Percentiles rank a stretch among this genome's conserved stretches.
These are phyloP conservation scores for Rickenella mellea DNA, from an alignment of 768 basidiomycete species.

Conservation along the genomic window DNA sequence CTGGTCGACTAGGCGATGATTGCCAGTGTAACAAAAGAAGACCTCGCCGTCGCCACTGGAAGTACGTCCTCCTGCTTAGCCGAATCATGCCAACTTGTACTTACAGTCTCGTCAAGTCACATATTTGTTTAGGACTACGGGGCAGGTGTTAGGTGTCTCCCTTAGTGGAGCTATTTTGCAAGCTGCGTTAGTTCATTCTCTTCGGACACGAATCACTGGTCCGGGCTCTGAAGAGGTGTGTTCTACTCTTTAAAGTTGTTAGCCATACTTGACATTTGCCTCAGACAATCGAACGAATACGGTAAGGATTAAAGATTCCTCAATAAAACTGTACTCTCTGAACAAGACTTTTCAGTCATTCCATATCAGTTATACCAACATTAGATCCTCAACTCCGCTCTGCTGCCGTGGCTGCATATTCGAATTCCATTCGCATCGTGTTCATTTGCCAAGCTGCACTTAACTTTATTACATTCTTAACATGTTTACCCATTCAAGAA, in stretches of 20 bases:
- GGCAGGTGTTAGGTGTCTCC: conserved; percentile 93
- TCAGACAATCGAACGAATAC: conserved; percentile 67
- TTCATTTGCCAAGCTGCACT: conserved; percentile 73
- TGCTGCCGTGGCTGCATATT: conserved; percentile 70
- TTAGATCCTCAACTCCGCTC: conserved; percentile 44
- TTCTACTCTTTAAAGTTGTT: conserved; percentile 10
- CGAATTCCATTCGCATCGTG: conserved; percentile 68
- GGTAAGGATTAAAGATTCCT: conserved; percentile 25
- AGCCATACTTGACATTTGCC: conserved; percentile 9
- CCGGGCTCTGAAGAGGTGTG: conserved; percentile 64
- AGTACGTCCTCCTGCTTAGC: conserved; percentile 43
- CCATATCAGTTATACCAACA: conserved; percentile 59
- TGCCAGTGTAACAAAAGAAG: conserved; percentile 66
- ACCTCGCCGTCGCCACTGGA: conserved; percentile 84
- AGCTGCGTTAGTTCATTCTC: conserved; percentile 57
- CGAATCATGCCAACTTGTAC: conserved; percentile 7
- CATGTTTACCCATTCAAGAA: conserved; percentile 70
- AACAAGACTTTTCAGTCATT: conserved; percentile 37
- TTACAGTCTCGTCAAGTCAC: conserved; percentile 45
- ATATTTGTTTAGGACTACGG: conserved; percentile 88
- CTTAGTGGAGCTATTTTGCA: conserved; percentile 81
- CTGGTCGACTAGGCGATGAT: conserved; percentile 65
- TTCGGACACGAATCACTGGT: conserved; percentile 69
- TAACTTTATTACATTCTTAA: conserved; percentile 57
- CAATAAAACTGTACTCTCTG: not conserved